Conservation (phyloP, 768 basidiomycete genomes). For the Suillus ampliporus region DNA sequence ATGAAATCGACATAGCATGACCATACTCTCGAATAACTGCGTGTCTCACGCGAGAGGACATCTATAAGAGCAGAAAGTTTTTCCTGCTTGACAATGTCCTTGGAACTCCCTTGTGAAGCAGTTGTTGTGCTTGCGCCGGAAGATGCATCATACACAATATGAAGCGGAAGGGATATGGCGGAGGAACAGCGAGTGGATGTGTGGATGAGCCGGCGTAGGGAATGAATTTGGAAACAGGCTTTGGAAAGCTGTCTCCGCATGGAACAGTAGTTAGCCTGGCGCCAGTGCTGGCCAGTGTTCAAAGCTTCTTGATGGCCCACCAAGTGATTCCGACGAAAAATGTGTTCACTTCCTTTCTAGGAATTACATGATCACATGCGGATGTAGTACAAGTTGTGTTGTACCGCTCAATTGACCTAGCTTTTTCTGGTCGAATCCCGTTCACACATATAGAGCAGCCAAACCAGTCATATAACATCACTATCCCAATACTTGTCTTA, state of each 20-base stretch:
- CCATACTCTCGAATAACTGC: constrained; percentile 64
- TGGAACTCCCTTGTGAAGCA: not conserved
- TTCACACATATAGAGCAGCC: too few species aligned
- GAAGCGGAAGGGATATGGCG: constrained; percentile 2
- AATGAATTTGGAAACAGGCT: not conserved
- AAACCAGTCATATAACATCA: too few species aligned
- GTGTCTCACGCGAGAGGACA: constrained; percentile 36
- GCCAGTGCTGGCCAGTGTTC: not conserved
- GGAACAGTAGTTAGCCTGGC: constrained; percentile 5
- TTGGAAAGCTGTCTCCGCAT: constrained; percentile 11
- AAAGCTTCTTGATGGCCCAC: constrained; percentile 6
- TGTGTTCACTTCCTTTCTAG: constrained; percentile 3
- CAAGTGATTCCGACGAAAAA: constrained; percentile 1
- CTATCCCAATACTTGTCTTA: too few species aligned
- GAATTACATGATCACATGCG: not conserved
- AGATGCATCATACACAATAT: constrained; percentile 3
- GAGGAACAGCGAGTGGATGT: not conserved
- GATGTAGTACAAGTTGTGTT: too few species aligned
- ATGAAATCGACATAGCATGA: constrained; percentile 63
- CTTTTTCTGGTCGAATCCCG: too few species aligned
- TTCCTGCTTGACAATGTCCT: constrained; percentile 23
- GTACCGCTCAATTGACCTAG: too few species aligned
- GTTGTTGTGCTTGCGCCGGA: constrained; percentile 6
- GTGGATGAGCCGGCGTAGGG: constrained; percentile 4
- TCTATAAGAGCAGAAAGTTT: constrained; percentile 34